Evolutionary conservation across 177 flowering plant species (phyloP), one percentile per base, ranked within the genome.

Genomic region (Vitis hybrid): DNA sequence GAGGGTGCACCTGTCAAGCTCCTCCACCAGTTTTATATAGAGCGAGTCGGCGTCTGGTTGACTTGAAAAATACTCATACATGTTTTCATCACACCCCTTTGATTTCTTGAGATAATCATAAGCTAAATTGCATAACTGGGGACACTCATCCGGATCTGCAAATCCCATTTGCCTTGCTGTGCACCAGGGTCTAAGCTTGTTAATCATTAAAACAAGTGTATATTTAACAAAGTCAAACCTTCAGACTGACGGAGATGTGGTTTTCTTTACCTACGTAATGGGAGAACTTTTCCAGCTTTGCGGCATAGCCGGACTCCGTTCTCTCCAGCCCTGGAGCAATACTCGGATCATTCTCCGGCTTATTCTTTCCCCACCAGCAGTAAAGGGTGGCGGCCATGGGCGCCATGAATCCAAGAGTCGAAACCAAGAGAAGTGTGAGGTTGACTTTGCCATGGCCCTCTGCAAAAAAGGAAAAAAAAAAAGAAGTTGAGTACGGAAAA

Each of bases 91-190:
- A 55, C 75, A 82, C 10, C 85, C 97, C 74, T 86, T 74, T 9
- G 81, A 52, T 73, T 84, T 89, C 64, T 71, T 89, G 79, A 93
- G 68, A 69, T 93, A 91, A 31, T 88, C 90, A 22, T 74, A 29
- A 0, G 91, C 94, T 64, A 95, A 68, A 34, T 84, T 87, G 79
- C 90, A 76, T 0, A 93, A 70, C 16, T 75, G 72, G 0, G 91
- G 86, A 72, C 91, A 86, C 72, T 88, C 88, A 10, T 69, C 78
- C n/a, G 73, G 65, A 69, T 90, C 93, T 59, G 56, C 79, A 75
- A 95, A 85, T 16, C 97, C 99, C 63, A 95, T 26, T 73, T 95
- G 99, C 79, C 97, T 87, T 15, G 90, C 99, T 95, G 79, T 75
- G 61, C 5, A 2, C 10, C 1, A 55, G 8, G 8, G 45, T 7